Evolutionary conservation across 768 basidiomycete species (phyloP), one percentile per base, ranked within the genome.

Genomic region (Pulveroboletus sp.): DNA sequence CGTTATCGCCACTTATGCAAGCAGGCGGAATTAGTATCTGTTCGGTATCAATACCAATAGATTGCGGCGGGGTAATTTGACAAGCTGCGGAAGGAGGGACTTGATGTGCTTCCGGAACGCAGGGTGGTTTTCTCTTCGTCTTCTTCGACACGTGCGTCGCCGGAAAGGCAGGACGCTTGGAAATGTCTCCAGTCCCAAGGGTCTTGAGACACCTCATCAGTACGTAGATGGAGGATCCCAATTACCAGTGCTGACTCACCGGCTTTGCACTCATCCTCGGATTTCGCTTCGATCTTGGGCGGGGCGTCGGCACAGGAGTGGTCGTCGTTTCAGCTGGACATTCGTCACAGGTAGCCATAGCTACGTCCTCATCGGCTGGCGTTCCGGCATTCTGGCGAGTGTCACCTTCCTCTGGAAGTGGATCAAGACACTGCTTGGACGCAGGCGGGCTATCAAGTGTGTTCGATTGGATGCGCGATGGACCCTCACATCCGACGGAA

Each of bases 1-100:
- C 67, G 46, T 61, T 59, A 56, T 69, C 72, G 38, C 57, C 55
- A 62, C 64, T 55, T 43, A 43, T 24, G 39, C 47, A 41, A 45
- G 55, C 53, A 60, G 59, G 39, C 50, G 61, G 60, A 51, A 46
- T 56, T 52, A 54, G 27, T 27, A 21, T 38, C 30, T 44, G 32
- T 52, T 55, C 49, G 57, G 56, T 8, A 43, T 48, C 44, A 51
- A 51, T 56, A 43, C 36, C 27, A 39, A 50, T 43, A 18, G 52
- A 47, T 43, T 57, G 58, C 48, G 58, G 49, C 49, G 52, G 44
- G 39, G 45, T 37, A 39, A 17, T 39, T 47, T 47, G 55, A 36
- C 36, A 33, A 35, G 36, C 49, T 50, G 56, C 36, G 54, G 47
- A 51, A 32, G 46, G 39, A 27, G n/a, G 46, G 12, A 36, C 31